These are phyloP conservation scores for Coniochaeta prunicola DNA, from an alignment of 2,329 filamentous ascomycete genomes.

Conservation along the genomic window DNA sequence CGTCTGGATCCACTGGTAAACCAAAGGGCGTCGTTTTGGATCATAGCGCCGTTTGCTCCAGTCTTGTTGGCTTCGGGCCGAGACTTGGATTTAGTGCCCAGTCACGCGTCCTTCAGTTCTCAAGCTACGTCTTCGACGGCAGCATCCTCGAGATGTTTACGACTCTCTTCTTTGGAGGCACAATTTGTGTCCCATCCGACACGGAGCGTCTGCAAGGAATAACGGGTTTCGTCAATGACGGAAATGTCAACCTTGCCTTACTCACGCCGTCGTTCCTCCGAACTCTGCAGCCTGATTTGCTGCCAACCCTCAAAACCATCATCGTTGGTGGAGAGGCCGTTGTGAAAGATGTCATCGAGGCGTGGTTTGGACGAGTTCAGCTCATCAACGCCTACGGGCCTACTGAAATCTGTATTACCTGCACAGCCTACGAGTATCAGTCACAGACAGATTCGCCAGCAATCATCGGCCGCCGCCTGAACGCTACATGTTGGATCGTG, in stretches of 20 bases:
- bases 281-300: not conserved
- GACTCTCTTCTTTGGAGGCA: not conserved
- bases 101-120: not conserved
- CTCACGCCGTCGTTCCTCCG: too few species aligned
- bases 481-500: constrained; percentile 22
- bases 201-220: not conserved
- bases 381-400: constrained; percentile 15
- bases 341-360: not conserved
- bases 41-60: not conserved
- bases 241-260: not conserved
- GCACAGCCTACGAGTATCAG: constrained; percentile 6
- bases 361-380: not conserved
- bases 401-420: constrained; percentile 14
- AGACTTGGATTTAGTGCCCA: not conserved
- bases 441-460: constrained; percentile 6
- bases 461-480: constrained; percentile 15
- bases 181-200: not conserved
- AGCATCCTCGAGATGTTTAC: not conserved
- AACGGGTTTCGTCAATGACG: not conserved
- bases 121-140: not conserved
- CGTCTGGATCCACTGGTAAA: constrained; percentile 47
- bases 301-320: not conserved
- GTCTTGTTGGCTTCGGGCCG: not conserved
- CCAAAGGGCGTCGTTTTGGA: constrained; percentile 34
- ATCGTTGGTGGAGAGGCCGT: not conserved